Evolutionary conservation across 805 yeast species (phyloP).

Genomic region (Kluyveromyces wickerhamii): DNA sequence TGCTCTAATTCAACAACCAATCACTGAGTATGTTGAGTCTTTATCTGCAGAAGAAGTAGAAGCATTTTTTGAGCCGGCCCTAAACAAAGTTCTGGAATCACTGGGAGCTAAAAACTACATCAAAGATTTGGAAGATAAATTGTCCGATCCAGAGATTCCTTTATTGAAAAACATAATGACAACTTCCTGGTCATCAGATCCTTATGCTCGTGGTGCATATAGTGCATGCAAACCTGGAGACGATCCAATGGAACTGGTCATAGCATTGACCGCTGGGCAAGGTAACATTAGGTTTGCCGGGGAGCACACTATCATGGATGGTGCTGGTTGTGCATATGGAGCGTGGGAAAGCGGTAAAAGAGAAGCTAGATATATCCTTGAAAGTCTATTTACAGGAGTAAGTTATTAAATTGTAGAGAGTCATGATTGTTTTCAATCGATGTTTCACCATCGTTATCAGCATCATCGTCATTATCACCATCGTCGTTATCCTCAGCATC

Average conservation of each 20-base stretch:
- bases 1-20: constrained; percentile 63
- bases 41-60: constrained; percentile 47
- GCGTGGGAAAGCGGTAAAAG: constrained; percentile 74
- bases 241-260: constrained; percentile 55
- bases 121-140: neutral
- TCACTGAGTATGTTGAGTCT: constrained; percentile 52
- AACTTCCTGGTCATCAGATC: constrained; percentile 75
- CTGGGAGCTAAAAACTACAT: constrained; percentile 12
- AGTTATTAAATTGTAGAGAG: constrained; percentile 8
- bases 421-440: constrained; percentile 7
- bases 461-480: constrained; percentile 1
- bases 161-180: constrained; percentile 37
- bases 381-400: constrained; percentile 7
- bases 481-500: neutral
- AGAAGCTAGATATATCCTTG: constrained; percentile 37
- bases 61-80: constrained; percentile 47
- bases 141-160: constrained; percentile 19
- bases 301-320: constrained; percentile 79
- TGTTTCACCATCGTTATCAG: constrained; percentile 6
- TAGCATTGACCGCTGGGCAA: constrained; percentile 54
- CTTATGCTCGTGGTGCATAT: constrained; percentile 75
- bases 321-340: constrained; percentile 89
- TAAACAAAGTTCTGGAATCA: constrained; percentile 19
- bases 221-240: constrained; percentile 62
- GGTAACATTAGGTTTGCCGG: constrained; percentile 76